Percentiles rank a stretch among this genome's conserved stretches.
phyloP scores from a whole-genome alignment of 768 basidiomycete species.

The Leccinum disarticulatum region DNA sequence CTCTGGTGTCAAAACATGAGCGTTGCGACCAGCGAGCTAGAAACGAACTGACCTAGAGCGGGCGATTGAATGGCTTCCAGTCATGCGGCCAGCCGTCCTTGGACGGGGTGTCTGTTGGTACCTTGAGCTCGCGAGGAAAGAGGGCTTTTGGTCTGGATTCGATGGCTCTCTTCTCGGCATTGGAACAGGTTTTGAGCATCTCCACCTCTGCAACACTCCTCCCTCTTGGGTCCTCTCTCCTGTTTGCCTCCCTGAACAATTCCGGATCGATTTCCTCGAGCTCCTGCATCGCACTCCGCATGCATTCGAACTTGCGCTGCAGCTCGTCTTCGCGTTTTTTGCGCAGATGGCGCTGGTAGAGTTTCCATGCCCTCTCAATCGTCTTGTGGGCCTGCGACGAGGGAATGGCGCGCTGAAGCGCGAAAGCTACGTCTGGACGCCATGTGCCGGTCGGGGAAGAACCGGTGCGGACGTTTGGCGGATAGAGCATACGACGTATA shows the following conservation, averaged over 20 bases:
- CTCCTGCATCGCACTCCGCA: slow-evolving; percentile 85
- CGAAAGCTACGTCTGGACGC: slow-evolving; percentile 75
- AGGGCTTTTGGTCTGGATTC: slow-evolving; percentile 79
- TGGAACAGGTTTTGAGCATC: slow-evolving; percentile 59
- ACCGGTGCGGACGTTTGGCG: slow-evolving; percentile 66
- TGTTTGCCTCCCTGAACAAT: slow-evolving; percentile 71
- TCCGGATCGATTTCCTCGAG: slow-evolving; percentile 51
- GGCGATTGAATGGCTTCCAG: slow-evolving; percentile 69
- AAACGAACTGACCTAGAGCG: slow-evolving; percentile 33
- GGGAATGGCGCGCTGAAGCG: slow-evolving; percentile 82
- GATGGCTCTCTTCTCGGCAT: slow-evolving; percentile 63
- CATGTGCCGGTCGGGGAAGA: slow-evolving; percentile 80
- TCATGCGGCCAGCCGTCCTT: slow-evolving; percentile 83
- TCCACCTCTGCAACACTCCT: slow-evolving; percentile 57
- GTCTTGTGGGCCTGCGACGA: slow-evolving; percentile 89
- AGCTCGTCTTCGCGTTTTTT: slow-evolving; percentile 68
- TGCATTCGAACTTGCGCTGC: slow-evolving; percentile 73
- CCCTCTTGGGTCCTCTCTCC: slow-evolving; percentile 69
- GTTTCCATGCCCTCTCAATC: slow-evolving; percentile 86
- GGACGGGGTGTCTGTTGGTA: slow-evolving; percentile 84
- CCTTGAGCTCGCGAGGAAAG: slow-evolving; percentile 83
- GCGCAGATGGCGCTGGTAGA: slow-evolving; percentile 75
- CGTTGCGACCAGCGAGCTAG: background rate
- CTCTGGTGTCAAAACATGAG: background rate
- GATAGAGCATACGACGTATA: slow-evolving; percentile 80